These are phyloP conservation scores for Yamadazyma spencermartinsiae DNA, from an alignment of 1,139 yeast genomes.

Conservation along the genomic window DNA sequence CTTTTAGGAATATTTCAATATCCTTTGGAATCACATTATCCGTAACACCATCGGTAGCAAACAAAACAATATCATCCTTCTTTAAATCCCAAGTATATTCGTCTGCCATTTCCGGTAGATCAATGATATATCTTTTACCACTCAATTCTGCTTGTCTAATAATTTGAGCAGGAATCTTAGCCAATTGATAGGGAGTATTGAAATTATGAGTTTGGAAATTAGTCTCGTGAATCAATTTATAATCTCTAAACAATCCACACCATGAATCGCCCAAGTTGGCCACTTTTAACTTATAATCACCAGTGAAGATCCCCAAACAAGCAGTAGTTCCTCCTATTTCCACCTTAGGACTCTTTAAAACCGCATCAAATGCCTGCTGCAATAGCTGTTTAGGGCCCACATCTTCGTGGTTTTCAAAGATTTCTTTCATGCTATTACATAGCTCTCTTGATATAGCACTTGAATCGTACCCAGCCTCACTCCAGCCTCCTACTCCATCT, in stretches of 20 bases:
- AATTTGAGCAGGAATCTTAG: constrained; percentile 73
- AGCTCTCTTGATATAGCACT: constrained; percentile 75
- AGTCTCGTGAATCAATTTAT: constrained; percentile 64
- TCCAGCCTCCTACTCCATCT: constrained; percentile 99
- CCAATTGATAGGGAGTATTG: constrained; percentile 89
- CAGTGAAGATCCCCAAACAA: constrained; percentile 72
- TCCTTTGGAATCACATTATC: constrained; percentile 81
- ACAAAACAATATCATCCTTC: constrained; percentile 71
- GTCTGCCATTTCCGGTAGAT: constrained; percentile 54
- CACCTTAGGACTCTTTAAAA: constrained; percentile 57
- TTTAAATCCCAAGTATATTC: constrained; percentile 51
- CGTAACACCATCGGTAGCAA: constrained; percentile 92
- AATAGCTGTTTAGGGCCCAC: constrained; percentile 52
- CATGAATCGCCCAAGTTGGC: constrained; percentile 95
- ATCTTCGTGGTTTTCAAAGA: constrained; percentile 24
- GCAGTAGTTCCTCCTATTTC: constrained; percentile 97
- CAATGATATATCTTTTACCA: constrained; percentile 63
- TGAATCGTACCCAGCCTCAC: constrained; percentile 87
- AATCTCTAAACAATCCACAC: constrained; percentile 80
- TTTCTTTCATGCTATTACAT: constrained; percentile 41
- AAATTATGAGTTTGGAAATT: constrained; percentile 82
- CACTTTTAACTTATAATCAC: constrained; percentile 52
- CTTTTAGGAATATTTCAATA: constrained; percentile 60
- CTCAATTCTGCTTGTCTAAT: constrained; percentile 53
- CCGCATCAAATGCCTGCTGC: constrained; percentile 51